Evolutionary conservation across 2,329 filamentous ascomycete species (phyloP).

Genomic region (Chaetothyriales sp.): DNA sequence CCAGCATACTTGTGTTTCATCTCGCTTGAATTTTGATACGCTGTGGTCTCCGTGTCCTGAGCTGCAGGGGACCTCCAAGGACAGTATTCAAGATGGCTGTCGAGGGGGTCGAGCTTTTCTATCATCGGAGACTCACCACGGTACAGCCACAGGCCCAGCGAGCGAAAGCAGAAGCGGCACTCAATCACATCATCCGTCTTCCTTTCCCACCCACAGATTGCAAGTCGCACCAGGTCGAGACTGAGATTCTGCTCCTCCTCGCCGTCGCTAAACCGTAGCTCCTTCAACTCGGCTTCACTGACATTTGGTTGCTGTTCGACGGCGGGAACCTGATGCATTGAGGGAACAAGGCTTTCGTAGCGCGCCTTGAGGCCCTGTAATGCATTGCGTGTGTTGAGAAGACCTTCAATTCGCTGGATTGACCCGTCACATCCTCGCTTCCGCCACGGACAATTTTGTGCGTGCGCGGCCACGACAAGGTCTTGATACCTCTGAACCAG

Average conservation of each 20-base stretch:
- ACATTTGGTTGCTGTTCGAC: conserved; percentile 32
- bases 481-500: conserved; percentile 64
- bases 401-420: conserved; percentile 48
- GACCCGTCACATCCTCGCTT: conserved; percentile 72
- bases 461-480: conserved; percentile 61
- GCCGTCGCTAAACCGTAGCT: conserved; percentile 11
- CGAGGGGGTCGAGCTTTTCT: conserved; percentile 53
- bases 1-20: conserved; percentile 13
- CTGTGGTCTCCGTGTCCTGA: conserved; percentile 15
- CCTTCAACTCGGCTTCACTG: conserved; percentile 23
- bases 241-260: conserved; percentile 25
- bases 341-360: conserved; percentile 42
- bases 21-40: conserved; percentile 1
- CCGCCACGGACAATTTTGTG: conserved; percentile 73
- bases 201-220: conserved; percentile 64
- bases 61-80: conserved; percentile 43
- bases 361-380: conserved; percentile 47
- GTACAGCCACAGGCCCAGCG: conserved; percentile 90
- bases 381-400: conserved; percentile 48
- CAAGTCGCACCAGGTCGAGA: conserved; percentile 52
- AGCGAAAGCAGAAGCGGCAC: conserved; percentile 75
- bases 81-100: conserved; percentile 70
- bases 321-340: conserved; percentile 27
- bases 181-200: conserved; percentile 47
- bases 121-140: conserved; percentile 47